These are phyloP conservation scores for Suhomyces choctaworum DNA, from an alignment of 1,139 yeast species.

Conservation along the genomic window DNA sequence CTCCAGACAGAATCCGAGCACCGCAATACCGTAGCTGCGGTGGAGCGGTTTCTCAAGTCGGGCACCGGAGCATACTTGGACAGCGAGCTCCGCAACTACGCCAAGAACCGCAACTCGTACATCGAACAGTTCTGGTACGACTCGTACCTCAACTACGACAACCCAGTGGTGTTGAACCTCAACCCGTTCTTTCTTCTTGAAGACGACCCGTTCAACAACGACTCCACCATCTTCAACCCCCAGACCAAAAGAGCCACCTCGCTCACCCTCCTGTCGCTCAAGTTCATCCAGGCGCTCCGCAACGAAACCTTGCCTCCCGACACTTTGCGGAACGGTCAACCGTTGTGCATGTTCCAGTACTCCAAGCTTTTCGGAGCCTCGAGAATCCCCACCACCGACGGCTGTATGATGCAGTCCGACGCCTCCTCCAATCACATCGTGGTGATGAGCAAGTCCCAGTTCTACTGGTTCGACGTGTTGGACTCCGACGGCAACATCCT, in stretches of 20 bases:
- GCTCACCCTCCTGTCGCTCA: conserved; percentile 72
- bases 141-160: conserved; percentile 80
- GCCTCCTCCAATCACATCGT: conserved; percentile 73
- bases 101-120: conserved; percentile 67
- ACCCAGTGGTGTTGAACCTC: conserved; percentile 83
- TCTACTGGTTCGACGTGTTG: conserved; percentile 91
- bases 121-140: conserved; percentile 95
- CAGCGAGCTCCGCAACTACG: conserved; percentile 60
- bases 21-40: conserved; percentile 58
- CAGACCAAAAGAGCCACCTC: conserved; percentile 84
- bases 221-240: conserved; percentile 45
- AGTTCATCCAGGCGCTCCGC: conserved; percentile 77
- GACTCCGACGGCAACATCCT: conserved; percentile 70
- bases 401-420: conserved; percentile 86
- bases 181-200: conserved; percentile 86
- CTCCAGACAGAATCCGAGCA: conserved; percentile 75
- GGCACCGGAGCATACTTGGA: conserved; percentile 64
- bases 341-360: conserved; percentile 89
- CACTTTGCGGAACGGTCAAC: conserved; percentile 58
- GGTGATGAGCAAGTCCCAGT: conserved; percentile 82
- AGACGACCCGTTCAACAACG: conserved; percentile 85
- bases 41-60: conserved; percentile 53
- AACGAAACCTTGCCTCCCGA: conserved; percentile 78
- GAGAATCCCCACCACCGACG: conserved; percentile 74
- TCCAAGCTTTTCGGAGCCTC: conserved; percentile 82